Conservation (phyloP, 768 basidiomycete genomes). For the Mycena vulgaris region DNA sequence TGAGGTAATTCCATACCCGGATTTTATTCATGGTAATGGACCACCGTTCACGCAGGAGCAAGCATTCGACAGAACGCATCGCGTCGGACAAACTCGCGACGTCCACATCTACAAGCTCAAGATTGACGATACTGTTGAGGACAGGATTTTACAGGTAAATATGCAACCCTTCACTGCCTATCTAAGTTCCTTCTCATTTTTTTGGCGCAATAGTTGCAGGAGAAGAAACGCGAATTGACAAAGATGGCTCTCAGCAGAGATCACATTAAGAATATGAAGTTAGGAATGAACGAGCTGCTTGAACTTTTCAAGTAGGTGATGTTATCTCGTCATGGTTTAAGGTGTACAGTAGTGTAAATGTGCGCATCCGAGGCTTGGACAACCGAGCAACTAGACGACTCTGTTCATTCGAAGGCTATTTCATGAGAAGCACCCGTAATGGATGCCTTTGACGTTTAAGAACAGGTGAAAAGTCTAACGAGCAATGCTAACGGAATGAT, state of each 20-base stretch:
- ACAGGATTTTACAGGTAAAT: conserved; percentile 82
- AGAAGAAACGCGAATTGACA: conserved; percentile 89
- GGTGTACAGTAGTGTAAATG: too few relatives aligned
- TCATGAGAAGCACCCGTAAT: too few relatives aligned
- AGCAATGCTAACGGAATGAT: too few relatives aligned
- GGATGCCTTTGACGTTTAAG: too few relatives aligned
- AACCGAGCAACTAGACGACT: too few relatives aligned
- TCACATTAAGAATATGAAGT: conserved; percentile 85
- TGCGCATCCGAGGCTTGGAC: too few relatives aligned
- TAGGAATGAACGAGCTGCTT: conserved; percentile 89
- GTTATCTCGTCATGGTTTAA: too few relatives aligned
- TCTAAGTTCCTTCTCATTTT: not conserved
- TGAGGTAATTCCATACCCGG: conserved; percentile 61
- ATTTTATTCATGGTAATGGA: not conserved
- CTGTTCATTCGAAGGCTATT: too few relatives aligned
- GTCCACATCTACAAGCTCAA: conserved; percentile 94
- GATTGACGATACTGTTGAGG: conserved; percentile 88
- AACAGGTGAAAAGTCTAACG: too few relatives aligned
- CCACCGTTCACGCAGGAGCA: conserved; percentile 68
- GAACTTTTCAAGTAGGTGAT: conserved; percentile 70
- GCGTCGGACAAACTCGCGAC: conserved; percentile 88
- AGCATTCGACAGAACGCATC: conserved; percentile 93
- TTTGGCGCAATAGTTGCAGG: conserved; percentile 73
- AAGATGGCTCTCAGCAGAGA: conserved; percentile 89
- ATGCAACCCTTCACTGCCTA: not conserved